Conservation (phyloP, 2,329 filamentous ascomycete genomes). For the Fusarium verrucosum region DNA sequence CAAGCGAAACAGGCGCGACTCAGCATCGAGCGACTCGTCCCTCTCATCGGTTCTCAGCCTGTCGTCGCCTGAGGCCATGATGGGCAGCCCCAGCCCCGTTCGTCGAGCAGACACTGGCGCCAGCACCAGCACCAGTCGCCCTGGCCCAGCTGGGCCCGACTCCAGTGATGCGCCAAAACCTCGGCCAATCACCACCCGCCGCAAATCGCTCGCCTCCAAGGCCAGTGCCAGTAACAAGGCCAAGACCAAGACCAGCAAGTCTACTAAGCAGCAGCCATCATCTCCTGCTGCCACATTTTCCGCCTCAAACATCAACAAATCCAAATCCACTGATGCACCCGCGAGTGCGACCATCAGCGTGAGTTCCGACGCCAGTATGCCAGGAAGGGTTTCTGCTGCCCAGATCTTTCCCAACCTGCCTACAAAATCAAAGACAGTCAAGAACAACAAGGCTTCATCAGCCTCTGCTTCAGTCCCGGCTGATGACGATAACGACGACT, state of each 20-base stretch:
- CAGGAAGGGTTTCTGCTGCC: conserved; percentile 50
- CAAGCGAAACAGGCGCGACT: conserved; percentile 49
- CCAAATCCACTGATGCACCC: conserved; percentile 33
- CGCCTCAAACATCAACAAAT: conserved; percentile 26
- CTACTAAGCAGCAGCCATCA: conserved; percentile 49
- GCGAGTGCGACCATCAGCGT: conserved; percentile 40
- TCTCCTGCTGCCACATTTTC: conserved; percentile 44
- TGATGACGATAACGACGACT: conserved; percentile 47
- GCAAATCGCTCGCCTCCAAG: conserved; percentile 53
- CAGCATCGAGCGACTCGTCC: conserved; percentile 55
- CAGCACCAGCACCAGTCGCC: conserved; percentile 36
- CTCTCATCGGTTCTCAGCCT: conserved; percentile 53
- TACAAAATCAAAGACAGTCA: conserved; percentile 43
- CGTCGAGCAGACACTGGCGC: conserved; percentile 41
- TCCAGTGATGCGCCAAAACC: conserved; percentile 51
- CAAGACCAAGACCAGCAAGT: conserved; percentile 50
- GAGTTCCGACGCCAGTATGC: conserved; percentile 52
- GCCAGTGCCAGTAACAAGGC: conserved; percentile 38
- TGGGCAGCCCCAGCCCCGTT: conserved; percentile 43
- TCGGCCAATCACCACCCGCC: conserved; percentile 53
- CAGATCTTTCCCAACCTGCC: conserved; percentile 48
- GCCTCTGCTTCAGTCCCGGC: conserved; percentile 31
- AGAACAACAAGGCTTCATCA: conserved; percentile 44
- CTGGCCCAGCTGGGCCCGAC: conserved; percentile 36
- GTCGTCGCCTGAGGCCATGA: conserved; percentile 52